Conservation (phyloP, 495 filamentous ascomycete species). For the Trichoderma gamsii region DNA sequence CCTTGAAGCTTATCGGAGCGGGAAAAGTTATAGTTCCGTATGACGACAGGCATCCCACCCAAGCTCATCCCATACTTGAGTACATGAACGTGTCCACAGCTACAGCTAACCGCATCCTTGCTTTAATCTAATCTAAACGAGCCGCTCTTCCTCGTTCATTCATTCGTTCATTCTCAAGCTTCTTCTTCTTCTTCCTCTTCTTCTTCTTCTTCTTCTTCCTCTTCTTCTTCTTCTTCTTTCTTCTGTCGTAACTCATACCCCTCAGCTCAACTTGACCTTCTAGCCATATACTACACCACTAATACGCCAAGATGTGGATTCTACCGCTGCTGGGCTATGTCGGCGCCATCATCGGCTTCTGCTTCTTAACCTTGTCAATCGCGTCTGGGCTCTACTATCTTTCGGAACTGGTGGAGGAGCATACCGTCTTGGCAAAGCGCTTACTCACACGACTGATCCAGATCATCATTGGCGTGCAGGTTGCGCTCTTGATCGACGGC, state of each 20-base stretch:
- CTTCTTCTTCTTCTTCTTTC: too few species aligned
- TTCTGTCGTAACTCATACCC: too few species aligned
- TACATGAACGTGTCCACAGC: slow-evolving; percentile 12
- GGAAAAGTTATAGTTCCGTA: slow-evolving; percentile 3
- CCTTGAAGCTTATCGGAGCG: not conserved
- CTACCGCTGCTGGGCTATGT: slow-evolving; percentile 83
- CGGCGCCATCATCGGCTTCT: slow-evolving; percentile 81
- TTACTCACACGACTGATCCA: slow-evolving; percentile 83
- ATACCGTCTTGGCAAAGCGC: slow-evolving; percentile 84
- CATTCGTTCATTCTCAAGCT: not conserved
- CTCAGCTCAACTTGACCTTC: too few species aligned
- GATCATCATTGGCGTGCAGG: slow-evolving; percentile 66
- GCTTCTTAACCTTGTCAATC: slow-evolving; percentile 88
- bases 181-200: not conserved
- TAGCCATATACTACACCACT: too few species aligned
- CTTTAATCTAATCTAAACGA: not conserved
- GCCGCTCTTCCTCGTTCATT: not conserved
- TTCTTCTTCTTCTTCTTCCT: not conserved
- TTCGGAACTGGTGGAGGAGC: slow-evolving; percentile 95
- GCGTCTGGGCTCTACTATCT: slow-evolving; percentile 97
- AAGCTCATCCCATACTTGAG: not conserved
- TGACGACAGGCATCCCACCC: not conserved
- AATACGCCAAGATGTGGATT: slow-evolving; percentile 70
- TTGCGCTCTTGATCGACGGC: slow-evolving; percentile 75
- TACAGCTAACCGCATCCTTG: not conserved